These are phyloP conservation scores for Penicillium palitans DNA, from an alignment of 2,329 filamentous ascomycete species.

Conservation along the genomic window DNA sequence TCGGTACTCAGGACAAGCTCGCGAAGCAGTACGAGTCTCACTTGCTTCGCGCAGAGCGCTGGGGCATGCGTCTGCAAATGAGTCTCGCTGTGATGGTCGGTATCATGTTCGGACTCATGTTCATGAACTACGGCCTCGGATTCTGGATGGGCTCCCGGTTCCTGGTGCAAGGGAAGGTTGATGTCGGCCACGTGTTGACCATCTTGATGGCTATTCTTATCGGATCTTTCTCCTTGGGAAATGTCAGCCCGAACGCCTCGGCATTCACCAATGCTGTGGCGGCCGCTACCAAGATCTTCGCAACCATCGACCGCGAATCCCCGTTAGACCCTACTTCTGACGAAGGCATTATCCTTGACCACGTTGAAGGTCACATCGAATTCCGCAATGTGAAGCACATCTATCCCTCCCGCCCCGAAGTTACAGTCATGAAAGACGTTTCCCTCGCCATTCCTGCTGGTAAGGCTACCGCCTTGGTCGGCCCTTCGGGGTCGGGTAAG, in stretches of 20 bases:
- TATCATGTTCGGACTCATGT: conserved; percentile 78
- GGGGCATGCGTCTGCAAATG: conserved; percentile 73
- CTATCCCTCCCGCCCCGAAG: conserved; percentile 89
- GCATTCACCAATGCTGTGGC: conserved; percentile 81
- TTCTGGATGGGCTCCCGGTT: conserved; percentile 87
- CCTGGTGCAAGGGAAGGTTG: conserved; percentile 64
- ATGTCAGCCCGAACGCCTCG: conserved; percentile 80
- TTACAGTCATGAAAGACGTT: conserved; percentile 82
- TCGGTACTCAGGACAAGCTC: conserved; percentile 90
- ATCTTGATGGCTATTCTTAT: conserved; percentile 91
- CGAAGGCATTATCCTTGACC: conserved; percentile 69
- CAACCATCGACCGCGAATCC: conserved; percentile 84
- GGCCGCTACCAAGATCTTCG: conserved; percentile 88
- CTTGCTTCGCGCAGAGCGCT: conserved; percentile 69
- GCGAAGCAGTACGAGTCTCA: conserved; percentile 80
- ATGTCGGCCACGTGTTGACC: conserved; percentile 72
- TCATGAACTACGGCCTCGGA: conserved; percentile 80
- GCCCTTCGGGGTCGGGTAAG: conserved; percentile 91
- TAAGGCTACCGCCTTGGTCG: conserved; percentile 89
- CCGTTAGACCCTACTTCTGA: conserved; percentile 76
- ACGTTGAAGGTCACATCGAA: conserved; percentile 75
- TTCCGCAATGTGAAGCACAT: conserved; percentile 85
- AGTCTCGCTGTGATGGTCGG: conserved; percentile 76
- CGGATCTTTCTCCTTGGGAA: conserved; percentile 86
- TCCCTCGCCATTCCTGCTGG: conserved; percentile 78